Evolutionary conservation across 345 rosid genomes (phyloP), one percentile per base, ranked within the genome.

Genomic region (Populus ilicifolia): DNA sequence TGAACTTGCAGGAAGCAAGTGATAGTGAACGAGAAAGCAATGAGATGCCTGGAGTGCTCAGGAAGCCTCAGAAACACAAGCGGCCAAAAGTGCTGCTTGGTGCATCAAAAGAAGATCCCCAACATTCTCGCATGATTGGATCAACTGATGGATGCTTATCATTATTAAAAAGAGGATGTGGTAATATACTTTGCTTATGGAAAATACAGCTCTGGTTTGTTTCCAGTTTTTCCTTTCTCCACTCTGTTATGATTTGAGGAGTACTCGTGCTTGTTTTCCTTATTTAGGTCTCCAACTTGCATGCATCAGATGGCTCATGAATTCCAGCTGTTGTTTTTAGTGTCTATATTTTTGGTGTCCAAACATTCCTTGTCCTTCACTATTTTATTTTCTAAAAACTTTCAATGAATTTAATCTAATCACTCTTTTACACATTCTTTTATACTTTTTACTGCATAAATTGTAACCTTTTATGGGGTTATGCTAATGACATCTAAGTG

Each of bases 1-100:
- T 65, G 69, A 73, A 75, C 68, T 68, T 50, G 76, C 83, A 96
- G 99, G 96, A 88, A 54, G 93, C 87, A 73, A 92, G 92, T 85
- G 94, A 89, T n/a, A 86, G 89, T 84, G 99, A 91, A 75, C 86
- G 79, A 78, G 98, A 92, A 87, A 90, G 89, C 80, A 81, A 76
- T 70, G 91, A 82, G 78, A 84, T 85, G 75, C 73, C 84, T 33
- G 92, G 74, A 75, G 65, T 82, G 35, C 70, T 82, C 8, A 87
- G 65, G 81, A 93, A 87, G 72, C 72, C 82, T 73, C 89, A 79
- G 38, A 96, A 92, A 79, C 89, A 85, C 82, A 92, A 90, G 85
- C 90, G 85, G 74, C 82, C 83, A 43, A 91, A 87, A 82, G 75
- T 81, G 81, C 87, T 86, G 77, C 86, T 30, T 67, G 80, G 88